Conservation (phyloP, 2,329 filamentous ascomycete genomes). For the Aaosphaeria arxii region DNA sequence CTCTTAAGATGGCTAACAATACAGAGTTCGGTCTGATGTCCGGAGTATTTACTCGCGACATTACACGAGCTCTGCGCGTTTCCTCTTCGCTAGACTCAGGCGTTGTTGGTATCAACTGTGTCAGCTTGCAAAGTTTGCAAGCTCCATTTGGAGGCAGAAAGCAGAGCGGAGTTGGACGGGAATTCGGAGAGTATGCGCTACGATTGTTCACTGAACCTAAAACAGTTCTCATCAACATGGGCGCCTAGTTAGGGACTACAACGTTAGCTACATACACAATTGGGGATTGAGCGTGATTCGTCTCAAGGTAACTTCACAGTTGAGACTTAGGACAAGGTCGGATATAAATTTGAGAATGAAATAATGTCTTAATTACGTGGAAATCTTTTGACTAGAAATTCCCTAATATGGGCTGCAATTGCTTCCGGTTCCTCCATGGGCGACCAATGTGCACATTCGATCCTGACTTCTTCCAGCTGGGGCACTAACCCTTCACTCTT, state of each 20-base stretch:
- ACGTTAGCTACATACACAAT: no score
- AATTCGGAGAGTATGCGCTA: constrained; percentile 23
- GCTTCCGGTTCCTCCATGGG: constrained; percentile 35
- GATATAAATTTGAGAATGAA: no score
- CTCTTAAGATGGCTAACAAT: constrained; percentile 29
- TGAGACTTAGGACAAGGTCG: no score
- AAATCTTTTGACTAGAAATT: neutral
- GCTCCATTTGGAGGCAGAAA: constrained; percentile 31
- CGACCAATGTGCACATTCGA: constrained; percentile 37
- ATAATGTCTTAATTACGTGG: no score
- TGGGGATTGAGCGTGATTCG: no score
- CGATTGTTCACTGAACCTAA: constrained; percentile 25
- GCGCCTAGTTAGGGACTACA: neutral
- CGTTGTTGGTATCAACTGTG: constrained; percentile 16
- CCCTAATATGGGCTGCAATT: constrained; percentile 4
- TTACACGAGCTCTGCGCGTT: constrained; percentile 18
- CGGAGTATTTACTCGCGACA: constrained; percentile 14
- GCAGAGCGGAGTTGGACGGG: constrained; percentile 24
- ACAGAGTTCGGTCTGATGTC: constrained; percentile 25
- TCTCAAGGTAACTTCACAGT: no score
- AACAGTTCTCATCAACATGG: constrained; percentile 12
- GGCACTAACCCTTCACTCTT: neutral
- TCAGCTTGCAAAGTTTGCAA: constrained; percentile 30
- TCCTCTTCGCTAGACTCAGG: constrained; percentile 23
- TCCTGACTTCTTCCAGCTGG: constrained; percentile 8